Evolutionary conservation across 371 early-diverging fungal species (phyloP), one percentile per base, ranked within the genome.

Genomic region (Mortierella sp.): DNA sequence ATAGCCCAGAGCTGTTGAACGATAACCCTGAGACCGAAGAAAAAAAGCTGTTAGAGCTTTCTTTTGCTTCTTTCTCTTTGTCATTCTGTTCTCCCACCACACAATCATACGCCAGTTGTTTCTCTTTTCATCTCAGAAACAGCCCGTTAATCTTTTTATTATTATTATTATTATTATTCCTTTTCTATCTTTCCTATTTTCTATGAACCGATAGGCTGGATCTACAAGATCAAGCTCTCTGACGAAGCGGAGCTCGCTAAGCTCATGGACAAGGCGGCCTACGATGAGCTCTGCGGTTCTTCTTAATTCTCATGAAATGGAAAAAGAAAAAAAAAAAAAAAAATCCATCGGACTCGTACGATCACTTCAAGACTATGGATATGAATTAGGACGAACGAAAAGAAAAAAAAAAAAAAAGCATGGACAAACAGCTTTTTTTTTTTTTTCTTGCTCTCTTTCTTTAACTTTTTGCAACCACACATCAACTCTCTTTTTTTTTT

Each of bases 201-300:
- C 29, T 37, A 7, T 37, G 9, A 23, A 19, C 60, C n/a, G n/a
- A 43, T 79, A 94, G 96, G 95, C 66, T 98, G 98, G 98, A 86
- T 97, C 57, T 95, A 92, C 81, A 96, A 97, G 90, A 92, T 98
- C 81, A 86, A 96, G 87, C 56, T 98, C 57, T 82, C 87, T 16
- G 70, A 89, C 75, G 80, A 85, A 57, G 84, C 74, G 4, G 91
- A 97, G 81, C 60, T 97, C 52, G 88, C 93, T 1, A 69, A 75
- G 12, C 89, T 98, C 65, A 70, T 98, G 73, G 90, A 92, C 75
- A 91, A 91, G 81, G 77, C 75, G 7, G 88, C 84, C 16, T 98
- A 98, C 85, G 81, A 84, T 37, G 81, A 76, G 43, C 83, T 83
- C 73, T 83, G 83, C 60, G 88, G 50, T 14, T 4, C 50, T 5